Conservation (phyloP, 2,329 filamentous ascomycete genomes). For the Xylaria sp. region DNA sequence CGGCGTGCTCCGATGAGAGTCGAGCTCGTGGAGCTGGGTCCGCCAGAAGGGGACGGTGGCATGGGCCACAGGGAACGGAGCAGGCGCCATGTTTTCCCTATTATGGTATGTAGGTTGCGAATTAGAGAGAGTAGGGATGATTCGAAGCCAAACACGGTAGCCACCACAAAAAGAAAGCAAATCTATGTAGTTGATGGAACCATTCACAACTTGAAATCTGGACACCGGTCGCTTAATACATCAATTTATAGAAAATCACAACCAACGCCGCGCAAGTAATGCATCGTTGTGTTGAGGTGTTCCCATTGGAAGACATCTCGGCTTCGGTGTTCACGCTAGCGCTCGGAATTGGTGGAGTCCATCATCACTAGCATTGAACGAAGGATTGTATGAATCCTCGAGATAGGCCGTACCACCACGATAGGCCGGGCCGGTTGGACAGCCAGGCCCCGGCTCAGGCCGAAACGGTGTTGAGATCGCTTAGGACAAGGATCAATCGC, state of each 20-base stretch:
- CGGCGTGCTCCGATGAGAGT: conserved; percentile 62
- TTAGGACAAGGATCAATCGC: neutral
- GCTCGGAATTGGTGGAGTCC: conserved; percentile 10
- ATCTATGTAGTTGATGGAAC: neutral
- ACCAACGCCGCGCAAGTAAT: neutral
- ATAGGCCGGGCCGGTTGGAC: neutral
- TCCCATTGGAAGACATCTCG: neutral
- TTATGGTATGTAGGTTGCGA: neutral
- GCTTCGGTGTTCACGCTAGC: conserved; percentile 5
- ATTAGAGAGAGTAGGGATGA: neutral
- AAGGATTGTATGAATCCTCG: neutral
- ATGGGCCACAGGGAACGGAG: conserved; percentile 44
- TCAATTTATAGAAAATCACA: neutral
- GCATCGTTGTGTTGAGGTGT: neutral
- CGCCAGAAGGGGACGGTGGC: conserved; percentile 65
- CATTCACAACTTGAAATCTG: neutral
- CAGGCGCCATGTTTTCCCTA: conserved; percentile 3
- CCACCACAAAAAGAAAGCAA: neutral
- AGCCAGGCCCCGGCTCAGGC: neutral
- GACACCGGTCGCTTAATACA: neutral
- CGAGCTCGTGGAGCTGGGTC: conserved; percentile 61
- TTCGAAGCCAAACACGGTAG: neutral
- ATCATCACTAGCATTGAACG: too few species aligned
- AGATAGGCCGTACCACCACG: neutral
- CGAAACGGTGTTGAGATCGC: neutral